A percentile compares a stretch with the other conserved stretches of the same genome.
Evolutionary conservation across 2,329 filamentous ascomycete genomes (phyloP).

Genomic region (Graphium sp.): DNA sequence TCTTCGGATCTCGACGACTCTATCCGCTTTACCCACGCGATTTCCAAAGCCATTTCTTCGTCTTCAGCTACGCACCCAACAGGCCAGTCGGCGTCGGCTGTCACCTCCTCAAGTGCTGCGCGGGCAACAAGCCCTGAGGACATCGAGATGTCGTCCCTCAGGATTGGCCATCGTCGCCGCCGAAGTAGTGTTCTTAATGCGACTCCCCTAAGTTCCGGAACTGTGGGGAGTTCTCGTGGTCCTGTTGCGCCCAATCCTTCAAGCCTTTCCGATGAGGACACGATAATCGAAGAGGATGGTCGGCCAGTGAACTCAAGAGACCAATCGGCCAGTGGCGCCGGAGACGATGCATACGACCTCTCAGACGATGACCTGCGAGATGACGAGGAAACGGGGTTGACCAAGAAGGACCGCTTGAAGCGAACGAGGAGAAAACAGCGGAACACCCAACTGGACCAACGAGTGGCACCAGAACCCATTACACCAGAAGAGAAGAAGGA

Average conservation of each 20-base stretch:
- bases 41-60: not conserved
- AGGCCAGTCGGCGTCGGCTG: not conserved
- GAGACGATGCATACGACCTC: constrained; percentile 33
- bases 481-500: constrained; percentile 59
- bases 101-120: not conserved
- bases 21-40: too few species aligned
- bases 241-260: constrained; percentile 8
- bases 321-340: constrained; percentile 11
- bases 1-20: not conserved
- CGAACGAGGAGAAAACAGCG: constrained; percentile 49
- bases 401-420: constrained; percentile 52
- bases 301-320: constrained; percentile 5
- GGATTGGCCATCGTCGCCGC: constrained; percentile 33
- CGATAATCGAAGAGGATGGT: constrained; percentile 26
- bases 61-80: constrained; percentile 2
- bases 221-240: constrained; percentile 11
- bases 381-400: constrained; percentile 82
- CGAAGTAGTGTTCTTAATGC: constrained; percentile 33
- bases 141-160: constrained; percentile 40
- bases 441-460: constrained; percentile 53
- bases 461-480: constrained; percentile 44
- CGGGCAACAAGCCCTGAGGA: constrained; percentile 12
- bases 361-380: constrained; percentile 62
- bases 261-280: constrained; percentile 20
- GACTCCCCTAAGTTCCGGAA: not conserved